A percentile compares a stretch with the other conserved stretches of the same genome.
phyloP scores from a whole-genome alignment of 2,329 filamentous ascomycete species.

The Pyrenophora tritici-repentis region DNA sequence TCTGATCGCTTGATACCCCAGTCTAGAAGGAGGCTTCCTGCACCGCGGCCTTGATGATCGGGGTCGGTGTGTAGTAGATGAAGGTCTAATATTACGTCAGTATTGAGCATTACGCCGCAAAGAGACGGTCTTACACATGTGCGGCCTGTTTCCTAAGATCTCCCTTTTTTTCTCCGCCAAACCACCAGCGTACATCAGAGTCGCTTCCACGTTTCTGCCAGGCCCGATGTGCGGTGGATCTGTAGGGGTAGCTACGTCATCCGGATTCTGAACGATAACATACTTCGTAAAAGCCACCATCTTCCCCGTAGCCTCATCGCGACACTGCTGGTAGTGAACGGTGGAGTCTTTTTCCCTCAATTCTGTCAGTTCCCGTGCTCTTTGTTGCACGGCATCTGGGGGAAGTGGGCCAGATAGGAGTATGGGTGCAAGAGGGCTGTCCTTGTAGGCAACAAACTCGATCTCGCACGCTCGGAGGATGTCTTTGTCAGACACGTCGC shows the following conservation, averaged over 20 bases:
- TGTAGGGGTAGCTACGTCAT: constrained; percentile 15
- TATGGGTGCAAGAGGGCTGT: constrained; percentile 19
- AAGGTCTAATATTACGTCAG: constrained; percentile 23
- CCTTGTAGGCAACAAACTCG: constrained; percentile 28
- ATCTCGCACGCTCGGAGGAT: constrained; percentile 30
- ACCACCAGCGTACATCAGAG: constrained; percentile 28
- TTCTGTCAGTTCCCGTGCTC: constrained; percentile 13
- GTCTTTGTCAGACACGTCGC: constrained; percentile 30
- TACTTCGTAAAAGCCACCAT: constrained; percentile 39
- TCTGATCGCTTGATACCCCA: constrained; percentile 32
- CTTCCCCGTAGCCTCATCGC: constrained; percentile 30
- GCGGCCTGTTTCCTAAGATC: constrained; percentile 26
- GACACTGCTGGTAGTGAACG: constrained; percentile 25
- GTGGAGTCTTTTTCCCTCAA: constrained; percentile 21
- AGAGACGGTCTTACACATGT: constrained; percentile 28
- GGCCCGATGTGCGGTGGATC: constrained; percentile 18
- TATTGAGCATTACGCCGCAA: background rate
- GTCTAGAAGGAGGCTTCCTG: constrained; percentile 27
- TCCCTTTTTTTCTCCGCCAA: constrained; percentile 24
- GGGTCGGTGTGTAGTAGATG: constrained; percentile 38
- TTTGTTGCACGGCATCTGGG: constrained; percentile 12
- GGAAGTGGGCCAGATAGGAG: constrained; percentile 36
- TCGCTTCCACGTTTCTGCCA: constrained; percentile 31
- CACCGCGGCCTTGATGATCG: constrained; percentile 29
- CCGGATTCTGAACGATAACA: constrained; percentile 31